Base-by-base conservation (phyloP, 2,329 filamentous ascomycete genomes). In the Cladosporium sp. region DNA sequence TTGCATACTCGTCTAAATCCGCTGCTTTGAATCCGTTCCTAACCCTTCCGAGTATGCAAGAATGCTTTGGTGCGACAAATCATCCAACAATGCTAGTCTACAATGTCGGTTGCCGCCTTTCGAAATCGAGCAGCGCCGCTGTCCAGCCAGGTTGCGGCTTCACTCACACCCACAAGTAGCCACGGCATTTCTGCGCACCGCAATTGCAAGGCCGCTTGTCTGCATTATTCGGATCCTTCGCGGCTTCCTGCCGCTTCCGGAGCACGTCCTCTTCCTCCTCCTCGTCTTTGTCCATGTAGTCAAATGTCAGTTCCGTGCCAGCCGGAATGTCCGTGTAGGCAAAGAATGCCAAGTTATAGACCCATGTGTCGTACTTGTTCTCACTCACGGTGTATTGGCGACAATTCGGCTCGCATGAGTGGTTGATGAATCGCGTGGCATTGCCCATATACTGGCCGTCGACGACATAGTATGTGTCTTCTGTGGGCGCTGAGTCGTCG, bases 371-470 rank as follows among this genome's bases (percentile, higher is more conserved):
- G 0, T 85, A 81, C 56, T 87, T 84, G 62, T 91, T 87, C 46
- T 86, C 87, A 1, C 87, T 85, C 1, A 89, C 82, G 0, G 86
- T 87, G 68, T 91, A 92, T 55, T 90, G 88, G 11, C 85, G 77
- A 63, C 89, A 78, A 62, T 91, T 92, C 0, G 88, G 87, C 4
- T 87, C 80, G 66, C 88, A 92, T 2, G 81, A 86, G 66, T 93
- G 88, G 61, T 93, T 93, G 66, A 92, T 86, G 68, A 92, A 93
- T 2, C 87, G 80, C 0, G 86, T 88, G 0, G 87, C 86, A 0
- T 87, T 87, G 1, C 87, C 87, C 74, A 85, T 82, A 66, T 86
- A 86, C 66, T 91, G 84, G 9, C 89, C 89, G 49, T 81, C 77
- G 0, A 80, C 72, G 0, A 77, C 72, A 53, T 74, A 78, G 7